Conservation (phyloP, 2,329 filamentous ascomycete species). For the Madurella fahalii region DNA sequence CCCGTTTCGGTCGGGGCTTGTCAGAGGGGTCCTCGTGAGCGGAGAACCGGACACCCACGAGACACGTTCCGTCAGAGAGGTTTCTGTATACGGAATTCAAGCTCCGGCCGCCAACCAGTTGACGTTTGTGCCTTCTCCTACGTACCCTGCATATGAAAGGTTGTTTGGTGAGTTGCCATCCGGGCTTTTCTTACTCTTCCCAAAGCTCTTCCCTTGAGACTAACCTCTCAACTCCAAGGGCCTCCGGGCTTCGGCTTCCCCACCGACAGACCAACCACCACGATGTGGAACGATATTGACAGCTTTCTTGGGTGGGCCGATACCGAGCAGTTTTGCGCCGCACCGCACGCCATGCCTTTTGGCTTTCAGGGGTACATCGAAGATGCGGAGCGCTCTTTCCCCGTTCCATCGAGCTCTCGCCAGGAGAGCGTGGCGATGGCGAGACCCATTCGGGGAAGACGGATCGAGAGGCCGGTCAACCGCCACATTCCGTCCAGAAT, state of each 20-base stretch:
- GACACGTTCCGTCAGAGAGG: no score
- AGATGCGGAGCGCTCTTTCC: neutral
- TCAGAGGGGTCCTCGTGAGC: no score
- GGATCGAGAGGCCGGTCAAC: neutral
- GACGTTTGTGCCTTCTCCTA: no score
- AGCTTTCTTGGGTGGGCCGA: neutral
- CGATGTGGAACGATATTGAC: neutral
- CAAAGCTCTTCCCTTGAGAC: neutral
- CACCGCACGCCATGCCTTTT: neutral
- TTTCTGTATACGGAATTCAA: no score
- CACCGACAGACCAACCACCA: neutral
- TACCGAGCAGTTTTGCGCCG: no score
- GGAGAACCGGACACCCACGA: no score
- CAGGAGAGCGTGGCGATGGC: neutral
- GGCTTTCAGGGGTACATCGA: neutral
- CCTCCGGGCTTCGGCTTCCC: neutral
- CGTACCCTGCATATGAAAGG: no score
- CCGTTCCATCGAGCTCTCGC: neutral
- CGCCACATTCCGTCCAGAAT: neutral
- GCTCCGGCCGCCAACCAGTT: no score
- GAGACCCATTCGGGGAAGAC: neutral
- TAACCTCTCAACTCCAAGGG: neutral
- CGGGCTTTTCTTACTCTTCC: neutral
- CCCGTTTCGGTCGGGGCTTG: no score
- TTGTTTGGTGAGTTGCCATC: no score